Evolutionary conservation across 176 grass and related monocot genomes (phyloP), one percentile per base, ranked within the genome.

Genomic region (Triticum urartu): DNA sequence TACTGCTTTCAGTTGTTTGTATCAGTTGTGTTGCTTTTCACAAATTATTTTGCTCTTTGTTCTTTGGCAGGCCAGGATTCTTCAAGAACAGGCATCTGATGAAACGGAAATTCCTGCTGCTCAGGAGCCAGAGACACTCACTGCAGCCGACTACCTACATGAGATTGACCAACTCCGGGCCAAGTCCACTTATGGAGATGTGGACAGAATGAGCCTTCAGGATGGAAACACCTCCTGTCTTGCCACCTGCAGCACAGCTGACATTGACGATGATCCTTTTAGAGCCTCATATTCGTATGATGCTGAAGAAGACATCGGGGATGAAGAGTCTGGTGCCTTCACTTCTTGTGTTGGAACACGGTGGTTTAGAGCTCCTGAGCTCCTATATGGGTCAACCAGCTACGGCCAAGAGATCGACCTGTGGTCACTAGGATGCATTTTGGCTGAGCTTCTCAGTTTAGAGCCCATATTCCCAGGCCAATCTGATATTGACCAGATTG

Each of bases 341-440:
- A 98, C 96, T 15, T 94, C 96, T 83, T 94, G 88, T 69, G 96
- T 98, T 45, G 96, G 96, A 47, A 98, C 96, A 74, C 84, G 96
- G 66, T 98, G 96, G 91, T 98, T 92, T 63, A 89, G 90, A 72
- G 93, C 93, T 82, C 91, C 96, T 43, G 96, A 98, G 79, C 90
- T 98, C 52, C 83, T 98, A 62, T 98, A 98, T 15, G 96, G 96
- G 54, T 95, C 96, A 18, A 95, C 91, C 68, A 92, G 54, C 70
- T 98, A 98, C 3, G 90, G 93, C n/a, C 88, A 80, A 56, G 93
- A 95, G 82, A 58, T 98, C 15, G 96, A 98, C 66, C 93, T 98
- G 24, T 98, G 96, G 96, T 92, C 96, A 24, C 71, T 98, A 71
- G 96, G 93, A 60, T 98, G 96, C 61, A 92, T 98, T 72, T 92